Evolutionary conservation across 2,329 filamentous ascomycete genomes (phyloP).

Genomic region (Hortaea sp.): DNA sequence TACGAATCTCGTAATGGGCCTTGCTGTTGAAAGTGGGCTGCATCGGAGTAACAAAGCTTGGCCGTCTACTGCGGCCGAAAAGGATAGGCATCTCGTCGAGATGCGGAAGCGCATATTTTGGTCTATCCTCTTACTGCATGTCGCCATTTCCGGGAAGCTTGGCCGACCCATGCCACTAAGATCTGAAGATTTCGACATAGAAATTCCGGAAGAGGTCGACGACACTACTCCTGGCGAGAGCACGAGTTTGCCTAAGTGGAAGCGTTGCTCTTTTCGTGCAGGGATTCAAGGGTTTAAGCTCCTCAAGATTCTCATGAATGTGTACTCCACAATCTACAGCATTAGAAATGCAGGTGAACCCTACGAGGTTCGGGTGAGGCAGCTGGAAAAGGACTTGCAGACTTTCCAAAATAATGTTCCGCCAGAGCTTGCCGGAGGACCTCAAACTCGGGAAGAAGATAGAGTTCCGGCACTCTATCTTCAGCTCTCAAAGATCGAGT

Average conservation of each 20-base stretch:
- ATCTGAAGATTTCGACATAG: slow-evolving; percentile 67
- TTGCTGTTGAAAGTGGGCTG: slow-evolving; percentile 65
- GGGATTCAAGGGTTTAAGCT: slow-evolving; percentile 58
- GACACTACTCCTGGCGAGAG: slow-evolving; percentile 60
- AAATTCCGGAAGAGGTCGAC: slow-evolving; percentile 60
- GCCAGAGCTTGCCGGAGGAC: slow-evolving; percentile 44
- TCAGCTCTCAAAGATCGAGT: slow-evolving; percentile 39
- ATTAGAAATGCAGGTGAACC: slow-evolving; percentile 40
- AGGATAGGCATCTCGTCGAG: slow-evolving; percentile 56
- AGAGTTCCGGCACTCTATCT: slow-evolving; percentile 41
- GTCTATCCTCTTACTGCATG: slow-evolving; percentile 55
- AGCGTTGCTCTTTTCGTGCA: slow-evolving; percentile 57
- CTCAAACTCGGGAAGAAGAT: slow-evolving; percentile 35
- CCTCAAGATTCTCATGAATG: slow-evolving; percentile 57
- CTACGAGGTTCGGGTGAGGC: slow-evolving; percentile 54
- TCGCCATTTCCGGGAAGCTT: slow-evolving; percentile 63
- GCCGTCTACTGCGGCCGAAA: slow-evolving; percentile 40
- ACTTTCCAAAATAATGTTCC: slow-evolving; percentile 58
- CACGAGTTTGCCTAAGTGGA: slow-evolving; percentile 31
- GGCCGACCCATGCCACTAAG: slow-evolving; percentile 68
- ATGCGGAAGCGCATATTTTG: slow-evolving; percentile 72
- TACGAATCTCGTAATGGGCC: slow-evolving; percentile 52
- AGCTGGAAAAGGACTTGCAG: slow-evolving; percentile 55
- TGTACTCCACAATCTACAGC: slow-evolving; percentile 68
- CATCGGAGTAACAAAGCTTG: slow-evolving; percentile 60